Evolutionary conservation across 495 filamentous ascomycete genomes (phyloP).

Genomic region (Hyphodiscus hymeniophilus): DNA sequence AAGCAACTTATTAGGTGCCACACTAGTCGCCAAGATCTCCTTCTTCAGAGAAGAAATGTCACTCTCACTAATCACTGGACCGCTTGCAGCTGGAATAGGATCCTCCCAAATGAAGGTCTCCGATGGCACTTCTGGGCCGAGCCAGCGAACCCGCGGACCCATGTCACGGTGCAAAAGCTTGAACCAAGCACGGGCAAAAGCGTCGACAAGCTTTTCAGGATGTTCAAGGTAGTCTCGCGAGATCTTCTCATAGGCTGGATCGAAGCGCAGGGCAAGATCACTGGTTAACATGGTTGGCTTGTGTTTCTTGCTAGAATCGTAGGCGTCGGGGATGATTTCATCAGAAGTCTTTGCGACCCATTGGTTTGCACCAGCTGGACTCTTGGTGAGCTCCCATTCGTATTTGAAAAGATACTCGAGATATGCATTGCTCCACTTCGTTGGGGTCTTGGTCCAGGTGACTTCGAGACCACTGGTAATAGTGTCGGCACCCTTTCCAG

Average conservation of each 20-base stretch:
- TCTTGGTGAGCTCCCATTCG: slow-evolving; percentile 71
- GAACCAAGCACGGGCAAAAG: slow-evolving; percentile 65
- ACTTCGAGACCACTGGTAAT: slow-evolving; percentile 70
- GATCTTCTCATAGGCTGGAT: slow-evolving; percentile 66
- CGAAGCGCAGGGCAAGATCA: slow-evolving; percentile 60
- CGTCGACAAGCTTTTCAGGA: slow-evolving; percentile 56
- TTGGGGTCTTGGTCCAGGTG: slow-evolving; percentile 63
- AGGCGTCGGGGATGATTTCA: slow-evolving; percentile 57
- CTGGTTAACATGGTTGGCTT: slow-evolving; percentile 60
- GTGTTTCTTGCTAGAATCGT: slow-evolving; percentile 56
- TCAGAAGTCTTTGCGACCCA: slow-evolving; percentile 62
- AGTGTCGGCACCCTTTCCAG: slow-evolving; percentile 55
- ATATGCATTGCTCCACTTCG: slow-evolving; percentile 59
- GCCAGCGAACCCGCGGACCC: slow-evolving; percentile 56
- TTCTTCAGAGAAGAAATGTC: slow-evolving; percentile 56
- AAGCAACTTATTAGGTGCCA: slow-evolving; percentile 44
- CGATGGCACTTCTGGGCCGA: slow-evolving; percentile 59
- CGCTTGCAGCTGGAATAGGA: slow-evolving; percentile 45
- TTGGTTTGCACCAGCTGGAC: slow-evolving; percentile 64
- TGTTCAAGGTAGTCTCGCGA: slow-evolving; percentile 55
- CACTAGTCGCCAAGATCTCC: slow-evolving; percentile 48
- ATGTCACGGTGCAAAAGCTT: slow-evolving; percentile 71
- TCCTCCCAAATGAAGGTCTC: slow-evolving; percentile 62
- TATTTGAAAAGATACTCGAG: slow-evolving; percentile 66
- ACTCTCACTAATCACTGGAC: slow-evolving; percentile 45